Percentiles rank a stretch among this genome's conserved stretches.
Evolutionary conservation across 345 rosid species (phyloP).

Genomic region (Limnanthes douglasii): DNA sequence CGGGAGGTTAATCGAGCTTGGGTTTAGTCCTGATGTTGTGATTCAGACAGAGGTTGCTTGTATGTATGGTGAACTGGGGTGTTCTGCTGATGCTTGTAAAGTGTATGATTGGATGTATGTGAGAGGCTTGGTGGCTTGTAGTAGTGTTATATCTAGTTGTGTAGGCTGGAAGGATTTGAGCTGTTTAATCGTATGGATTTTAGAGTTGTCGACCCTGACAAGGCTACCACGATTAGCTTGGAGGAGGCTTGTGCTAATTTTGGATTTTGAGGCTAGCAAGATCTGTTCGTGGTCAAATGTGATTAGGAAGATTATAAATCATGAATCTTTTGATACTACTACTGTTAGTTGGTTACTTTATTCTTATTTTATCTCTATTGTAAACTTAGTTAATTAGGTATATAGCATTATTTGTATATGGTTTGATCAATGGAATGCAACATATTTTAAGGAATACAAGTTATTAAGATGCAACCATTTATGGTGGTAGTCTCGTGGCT

Average conservation of each 20-base stretch:
- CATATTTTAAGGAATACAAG: no score
- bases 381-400: no score
- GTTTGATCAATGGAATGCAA: no score
- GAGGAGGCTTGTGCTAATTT: slow-evolving; percentile 43
- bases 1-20: slow-evolving; percentile 48
- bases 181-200: slow-evolving; percentile 25
- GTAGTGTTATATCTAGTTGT: slow-evolving; percentile 39
- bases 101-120: slow-evolving; percentile 44
- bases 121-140: slow-evolving; percentile 55
- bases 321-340: slow-evolving; percentile 30
- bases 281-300: slow-evolving; percentile 32
- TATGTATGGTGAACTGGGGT: slow-evolving; percentile 45
- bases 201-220: slow-evolving; percentile 34
- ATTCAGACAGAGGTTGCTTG: slow-evolving; percentile 45
- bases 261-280: slow-evolving; percentile 24
- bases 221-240: slow-evolving; percentile 34
- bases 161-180: slow-evolving; percentile 27
- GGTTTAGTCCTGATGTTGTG: slow-evolving; percentile 38
- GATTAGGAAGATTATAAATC: slow-evolving; percentile 19
- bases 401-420: no score
- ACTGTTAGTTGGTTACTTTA: no score
- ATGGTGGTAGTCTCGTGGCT: no score
- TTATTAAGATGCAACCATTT: no score
- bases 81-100: slow-evolving; percentile 28
- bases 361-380: no score